Evolutionary conservation across 2,329 filamentous ascomycete genomes (phyloP).

Genomic region (Malbranchea zuffiana): DNA sequence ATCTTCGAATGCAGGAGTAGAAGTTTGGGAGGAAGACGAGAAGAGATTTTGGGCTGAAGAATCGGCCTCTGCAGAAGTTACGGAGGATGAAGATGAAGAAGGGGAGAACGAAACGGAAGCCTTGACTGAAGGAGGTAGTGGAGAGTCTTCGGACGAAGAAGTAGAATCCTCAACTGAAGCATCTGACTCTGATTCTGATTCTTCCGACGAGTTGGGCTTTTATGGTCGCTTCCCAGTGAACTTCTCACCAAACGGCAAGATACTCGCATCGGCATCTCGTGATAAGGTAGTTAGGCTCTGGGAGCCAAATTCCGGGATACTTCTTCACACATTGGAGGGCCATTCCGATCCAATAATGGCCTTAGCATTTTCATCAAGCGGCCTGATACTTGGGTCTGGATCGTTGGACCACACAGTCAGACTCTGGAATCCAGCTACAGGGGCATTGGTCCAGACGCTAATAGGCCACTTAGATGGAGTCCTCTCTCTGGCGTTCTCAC

Average conservation of each 20-base stretch:
- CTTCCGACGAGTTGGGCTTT: too few species aligned
- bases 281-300: constrained; percentile 18
- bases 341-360: neutral
- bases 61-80: neutral
- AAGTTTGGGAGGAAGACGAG: neutral
- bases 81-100: neutral
- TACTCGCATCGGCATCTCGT: neutral
- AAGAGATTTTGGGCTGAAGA: too few species aligned
- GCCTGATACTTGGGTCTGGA: neutral
- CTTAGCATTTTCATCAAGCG: neutral
- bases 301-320: constrained; percentile 9
- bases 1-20: too few species aligned
- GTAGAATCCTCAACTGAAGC: too few species aligned
- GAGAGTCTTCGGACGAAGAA: too few species aligned
- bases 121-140: too few species aligned
- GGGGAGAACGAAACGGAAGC: neutral
- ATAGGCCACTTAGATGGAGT: neutral
- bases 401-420: neutral
- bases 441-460: neutral
- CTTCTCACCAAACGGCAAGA: neutral
- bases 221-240: too few species aligned
- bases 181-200: neutral
- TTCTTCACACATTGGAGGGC: neutral
- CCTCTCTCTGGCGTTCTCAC: neutral
- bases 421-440: constrained; percentile 1